Conservation (phyloP, 2,329 filamentous ascomycete genomes). For the Fusarium concolor region DNA sequence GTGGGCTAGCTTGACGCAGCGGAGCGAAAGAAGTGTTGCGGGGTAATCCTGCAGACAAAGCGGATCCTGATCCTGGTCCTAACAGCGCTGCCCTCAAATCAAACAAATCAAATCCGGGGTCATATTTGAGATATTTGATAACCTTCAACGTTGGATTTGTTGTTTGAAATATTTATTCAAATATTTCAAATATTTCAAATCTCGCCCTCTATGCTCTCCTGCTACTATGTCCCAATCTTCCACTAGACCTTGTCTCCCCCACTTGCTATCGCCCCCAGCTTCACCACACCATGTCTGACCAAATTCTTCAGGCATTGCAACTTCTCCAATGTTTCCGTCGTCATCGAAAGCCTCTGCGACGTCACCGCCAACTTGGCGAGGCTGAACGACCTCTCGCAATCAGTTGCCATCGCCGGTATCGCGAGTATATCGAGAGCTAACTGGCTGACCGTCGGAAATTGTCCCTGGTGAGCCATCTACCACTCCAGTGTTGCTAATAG, state of each 20-base stretch:
- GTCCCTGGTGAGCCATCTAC: constrained; percentile 2
- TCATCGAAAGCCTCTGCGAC: not conserved
- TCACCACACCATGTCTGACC: not conserved
- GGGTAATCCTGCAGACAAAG: too few relatives aligned
- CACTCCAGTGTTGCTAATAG: too few relatives aligned
- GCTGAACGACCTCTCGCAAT: constrained; percentile 3
- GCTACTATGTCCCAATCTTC: not conserved
- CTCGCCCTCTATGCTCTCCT: not conserved
- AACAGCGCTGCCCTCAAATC: constrained; percentile 1
- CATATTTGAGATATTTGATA: not conserved
- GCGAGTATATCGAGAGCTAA: constrained; percentile 10
- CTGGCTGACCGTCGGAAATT: constrained; percentile 1
- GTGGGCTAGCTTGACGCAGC: too few relatives aligned
- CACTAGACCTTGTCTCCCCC: not conserved
- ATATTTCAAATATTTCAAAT: constrained; percentile 5
- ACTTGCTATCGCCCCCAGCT: not conserved
- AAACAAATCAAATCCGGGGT: not conserved
- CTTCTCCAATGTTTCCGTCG: not conserved
- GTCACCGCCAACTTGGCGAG: not conserved
- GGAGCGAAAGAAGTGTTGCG: too few relatives aligned
- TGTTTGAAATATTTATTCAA: not conserved
- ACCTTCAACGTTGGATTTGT: not conserved
- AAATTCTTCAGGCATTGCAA: not conserved
- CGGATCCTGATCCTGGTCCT: too few relatives aligned
- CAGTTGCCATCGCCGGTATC: not conserved